These are phyloP conservation scores for Microdochium bolleyi DNA, from an alignment of 2,329 filamentous ascomycete genomes.

Conservation along the genomic window DNA sequence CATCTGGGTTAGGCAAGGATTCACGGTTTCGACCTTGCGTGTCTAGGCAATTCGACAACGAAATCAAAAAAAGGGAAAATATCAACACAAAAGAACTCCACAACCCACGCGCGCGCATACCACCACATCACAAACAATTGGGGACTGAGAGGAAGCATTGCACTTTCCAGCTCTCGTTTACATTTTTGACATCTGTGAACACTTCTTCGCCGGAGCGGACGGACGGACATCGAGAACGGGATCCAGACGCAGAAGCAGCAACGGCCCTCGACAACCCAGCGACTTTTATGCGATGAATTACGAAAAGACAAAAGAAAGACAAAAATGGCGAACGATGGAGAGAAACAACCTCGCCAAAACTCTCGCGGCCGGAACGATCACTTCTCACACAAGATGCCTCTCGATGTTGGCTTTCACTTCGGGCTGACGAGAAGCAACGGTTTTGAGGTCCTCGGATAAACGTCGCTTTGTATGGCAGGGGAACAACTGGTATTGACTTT, in stretches of 20 bases:
- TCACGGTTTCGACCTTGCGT: slow-evolving; percentile 27
- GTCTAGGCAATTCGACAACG: slow-evolving; percentile 17
- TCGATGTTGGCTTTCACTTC: neutral
- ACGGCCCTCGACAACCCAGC: neutral
- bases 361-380: neutral
- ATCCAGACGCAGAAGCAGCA: neutral
- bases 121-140: neutral
- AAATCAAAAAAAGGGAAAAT: slow-evolving; percentile 22
- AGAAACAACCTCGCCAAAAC: neutral
- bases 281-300: neutral
- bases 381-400: neutral
- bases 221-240: neutral
- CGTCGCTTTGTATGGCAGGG: neutral
- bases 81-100: slow-evolving; percentile 16
- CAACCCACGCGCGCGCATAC: slow-evolving; percentile 2
- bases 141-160: neutral
- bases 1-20: slow-evolving; percentile 43
- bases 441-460: neutral
- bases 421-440: neutral
- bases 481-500: neutral
- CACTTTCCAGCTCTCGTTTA: neutral
- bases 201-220: neutral
- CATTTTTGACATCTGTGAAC: neutral
- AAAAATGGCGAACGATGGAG: neutral
- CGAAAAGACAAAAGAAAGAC: neutral